Conservation (phyloP, 495 filamentous ascomycete species). For the Haplographium delicatum region DNA sequence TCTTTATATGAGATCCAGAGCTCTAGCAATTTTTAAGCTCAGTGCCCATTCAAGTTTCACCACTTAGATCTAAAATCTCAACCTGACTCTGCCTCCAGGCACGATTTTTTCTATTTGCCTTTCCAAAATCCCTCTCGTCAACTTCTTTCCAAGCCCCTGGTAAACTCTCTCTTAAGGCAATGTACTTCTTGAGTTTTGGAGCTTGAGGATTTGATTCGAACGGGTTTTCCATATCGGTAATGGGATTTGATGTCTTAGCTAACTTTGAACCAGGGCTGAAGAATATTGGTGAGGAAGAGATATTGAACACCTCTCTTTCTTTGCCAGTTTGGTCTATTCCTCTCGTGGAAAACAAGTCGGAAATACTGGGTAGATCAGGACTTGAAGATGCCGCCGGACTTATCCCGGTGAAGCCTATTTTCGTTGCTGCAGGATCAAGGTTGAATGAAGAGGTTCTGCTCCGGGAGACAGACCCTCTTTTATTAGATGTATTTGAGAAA, state of each 20-base stretch:
- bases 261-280: neutral
- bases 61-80: constrained; percentile 23
- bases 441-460: neutral
- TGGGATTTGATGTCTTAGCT: neutral
- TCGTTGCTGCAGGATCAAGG: neutral
- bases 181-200: constrained; percentile 15
- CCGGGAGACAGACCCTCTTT: neutral
- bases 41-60: neutral
- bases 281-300: neutral
- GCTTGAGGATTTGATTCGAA: neutral
- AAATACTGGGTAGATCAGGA: neutral
- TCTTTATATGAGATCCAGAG: too few relatives aligned
- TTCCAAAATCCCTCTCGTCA: constrained; percentile 7
- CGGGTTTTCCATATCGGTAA: neutral
- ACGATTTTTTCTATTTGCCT: neutral
- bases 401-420: neutral
- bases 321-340: too few relatives aligned
- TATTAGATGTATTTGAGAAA: neutral
- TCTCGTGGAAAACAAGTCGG: neutral
- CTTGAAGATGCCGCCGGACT: neutral
- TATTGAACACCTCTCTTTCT: neutral
- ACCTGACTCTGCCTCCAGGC: constrained; percentile 18
- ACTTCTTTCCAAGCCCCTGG: constrained; percentile 20
- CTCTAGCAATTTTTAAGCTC: too few relatives aligned
- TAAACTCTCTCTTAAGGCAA: constrained; percentile 16